Percentiles rank a stretch among this genome's conserved stretches.
Conservation (phyloP, 1,139 yeast genomes). For the Yamadazyma dendronema region DNA sequence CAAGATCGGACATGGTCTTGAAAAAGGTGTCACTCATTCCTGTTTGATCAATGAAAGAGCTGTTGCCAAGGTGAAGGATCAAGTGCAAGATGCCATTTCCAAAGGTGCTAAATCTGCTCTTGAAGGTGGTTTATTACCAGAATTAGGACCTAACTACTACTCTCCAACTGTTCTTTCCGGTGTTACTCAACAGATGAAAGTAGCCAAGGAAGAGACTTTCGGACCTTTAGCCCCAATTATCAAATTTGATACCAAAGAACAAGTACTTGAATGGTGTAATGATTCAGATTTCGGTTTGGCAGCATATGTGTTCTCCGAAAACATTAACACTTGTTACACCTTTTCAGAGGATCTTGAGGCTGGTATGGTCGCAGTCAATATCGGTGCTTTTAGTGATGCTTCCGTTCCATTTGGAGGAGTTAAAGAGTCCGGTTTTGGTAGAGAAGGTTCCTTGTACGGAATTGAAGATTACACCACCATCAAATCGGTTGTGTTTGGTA, state of each 20-base stretch:
- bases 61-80: slow-evolving; percentile 38
- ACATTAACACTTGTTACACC: slow-evolving; percentile 56
- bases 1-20: slow-evolving; percentile 46
- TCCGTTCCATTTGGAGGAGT: slow-evolving; percentile 52
- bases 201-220: slow-evolving; percentile 44
- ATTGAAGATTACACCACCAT: slow-evolving; percentile 43
- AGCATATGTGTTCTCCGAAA: slow-evolving; percentile 41
- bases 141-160: slow-evolving; percentile 40
- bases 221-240: slow-evolving; percentile 48
- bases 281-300: slow-evolving; percentile 46
- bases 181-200: slow-evolving; percentile 40
- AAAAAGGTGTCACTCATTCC: slow-evolving; percentile 43
- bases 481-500: slow-evolving; percentile 41
- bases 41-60: slow-evolving; percentile 43
- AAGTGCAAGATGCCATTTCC: slow-evolving; percentile 39
- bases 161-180: slow-evolving; percentile 40
- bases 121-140: slow-evolving; percentile 40
- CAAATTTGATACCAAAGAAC: slow-evolving; percentile 39
- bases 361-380: slow-evolving; percentile 49
- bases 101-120: slow-evolving; percentile 44
- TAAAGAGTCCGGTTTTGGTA: slow-evolving; percentile 48
- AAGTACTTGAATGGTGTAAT: slow-evolving; percentile 38
- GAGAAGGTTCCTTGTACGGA: slow-evolving; percentile 50
- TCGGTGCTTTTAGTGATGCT: slow-evolving; percentile 47
- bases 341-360: slow-evolving; percentile 41